Conservation (phyloP, 1,284 basidiomycete genomes). For the Anthracocystis panici-leucophaei region DNA sequence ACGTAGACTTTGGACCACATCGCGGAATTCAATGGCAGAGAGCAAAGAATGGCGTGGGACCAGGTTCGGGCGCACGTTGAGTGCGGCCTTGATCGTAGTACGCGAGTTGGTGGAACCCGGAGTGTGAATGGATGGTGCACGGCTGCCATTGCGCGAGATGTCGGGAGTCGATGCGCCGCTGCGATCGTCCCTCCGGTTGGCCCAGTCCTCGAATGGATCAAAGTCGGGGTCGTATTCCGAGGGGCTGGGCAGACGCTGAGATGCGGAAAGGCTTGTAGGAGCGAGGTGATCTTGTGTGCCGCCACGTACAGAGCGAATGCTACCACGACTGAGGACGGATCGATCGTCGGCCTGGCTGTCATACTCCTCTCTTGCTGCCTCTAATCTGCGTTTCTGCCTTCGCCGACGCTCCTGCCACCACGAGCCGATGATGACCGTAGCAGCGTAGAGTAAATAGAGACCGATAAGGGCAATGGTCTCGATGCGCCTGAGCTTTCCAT, state of each 20-base stretch:
- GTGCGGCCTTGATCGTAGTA: slow-evolving; percentile 11
- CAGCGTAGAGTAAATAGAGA: slow-evolving; percentile 84
- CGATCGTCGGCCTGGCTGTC: slow-evolving; percentile 33
- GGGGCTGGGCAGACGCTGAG: slow-evolving; percentile 46
- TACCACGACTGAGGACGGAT: slow-evolving; percentile 32
- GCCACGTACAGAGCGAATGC: slow-evolving; percentile 14
- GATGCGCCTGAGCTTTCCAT: slow-evolving; percentile 79
- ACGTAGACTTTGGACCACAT: slow-evolving; percentile 84
- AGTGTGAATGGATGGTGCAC: slow-evolving; percentile 28
- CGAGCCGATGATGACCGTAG: slow-evolving; percentile 79
- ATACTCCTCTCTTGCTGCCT: slow-evolving; percentile 53
- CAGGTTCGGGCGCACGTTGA: slow-evolving; percentile 39
- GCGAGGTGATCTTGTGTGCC: slow-evolving; percentile 11
- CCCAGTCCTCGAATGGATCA: slow-evolving; percentile 60
- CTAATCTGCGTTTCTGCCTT: slow-evolving; percentile 39
- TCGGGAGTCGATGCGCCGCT: slow-evolving; percentile 33
- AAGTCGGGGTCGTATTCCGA: slow-evolving; percentile 60
- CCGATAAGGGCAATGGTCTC: slow-evolving; percentile 82
- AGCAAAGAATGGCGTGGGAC: slow-evolving; percentile 76
- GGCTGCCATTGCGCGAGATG: slow-evolving; percentile 13
- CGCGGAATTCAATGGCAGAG: slow-evolving; percentile 91
- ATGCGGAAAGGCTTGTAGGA: slow-evolving; percentile 8
- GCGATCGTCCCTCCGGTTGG: slow-evolving; percentile 15
- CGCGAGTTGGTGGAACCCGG: slow-evolving; percentile 34
- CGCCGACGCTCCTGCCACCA: slow-evolving; percentile 75